Conservation (phyloP, 2,329 filamentous ascomycete genomes). For the Cladosporium sp. region DNA sequence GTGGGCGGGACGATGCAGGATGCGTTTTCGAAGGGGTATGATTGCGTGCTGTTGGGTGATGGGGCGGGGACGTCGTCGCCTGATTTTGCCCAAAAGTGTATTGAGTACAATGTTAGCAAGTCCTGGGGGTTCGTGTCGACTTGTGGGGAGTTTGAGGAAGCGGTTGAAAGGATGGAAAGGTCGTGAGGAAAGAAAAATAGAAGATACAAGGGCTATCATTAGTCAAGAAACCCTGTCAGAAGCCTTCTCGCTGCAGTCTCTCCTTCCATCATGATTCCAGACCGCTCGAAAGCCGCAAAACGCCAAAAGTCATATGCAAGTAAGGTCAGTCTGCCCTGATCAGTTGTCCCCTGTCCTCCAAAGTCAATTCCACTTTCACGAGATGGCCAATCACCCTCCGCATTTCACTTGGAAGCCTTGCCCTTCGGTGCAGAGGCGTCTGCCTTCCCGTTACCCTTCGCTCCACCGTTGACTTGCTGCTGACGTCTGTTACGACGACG, state of each 20-base stretch:
- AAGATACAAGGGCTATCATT: too few species aligned
- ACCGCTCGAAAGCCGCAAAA: too few species aligned
- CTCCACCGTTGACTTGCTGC: conserved; percentile 9
- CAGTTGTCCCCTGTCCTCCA: too few species aligned
- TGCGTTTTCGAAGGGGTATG: conserved; percentile 53
- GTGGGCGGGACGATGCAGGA: conserved; percentile 55
- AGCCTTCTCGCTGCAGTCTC: too few species aligned
- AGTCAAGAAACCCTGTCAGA: too few species aligned
- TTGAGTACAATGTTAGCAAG: conserved; percentile 34
- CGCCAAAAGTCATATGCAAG: too few species aligned
- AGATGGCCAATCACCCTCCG: too few species aligned
- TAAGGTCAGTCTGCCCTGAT: too few species aligned
- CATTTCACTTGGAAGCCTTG: neutral
- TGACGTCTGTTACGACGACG: conserved; percentile 14
- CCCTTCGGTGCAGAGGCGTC: neutral
- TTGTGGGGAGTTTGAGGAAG: conserved; percentile 28
- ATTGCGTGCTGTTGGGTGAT: conserved; percentile 54
- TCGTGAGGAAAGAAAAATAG: neutral
- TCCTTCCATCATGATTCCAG: too few species aligned
- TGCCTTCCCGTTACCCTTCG: neutral
- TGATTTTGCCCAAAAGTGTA: conserved; percentile 31
- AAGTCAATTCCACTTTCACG: too few species aligned
- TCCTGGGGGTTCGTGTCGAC: conserved; percentile 30
- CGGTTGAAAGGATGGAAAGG: conserved; percentile 17
- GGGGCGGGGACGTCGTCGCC: conserved; percentile 51